Evolutionary conservation across 1,139 yeast genomes (phyloP).

Genomic region (Diutina siamensis): DNA sequence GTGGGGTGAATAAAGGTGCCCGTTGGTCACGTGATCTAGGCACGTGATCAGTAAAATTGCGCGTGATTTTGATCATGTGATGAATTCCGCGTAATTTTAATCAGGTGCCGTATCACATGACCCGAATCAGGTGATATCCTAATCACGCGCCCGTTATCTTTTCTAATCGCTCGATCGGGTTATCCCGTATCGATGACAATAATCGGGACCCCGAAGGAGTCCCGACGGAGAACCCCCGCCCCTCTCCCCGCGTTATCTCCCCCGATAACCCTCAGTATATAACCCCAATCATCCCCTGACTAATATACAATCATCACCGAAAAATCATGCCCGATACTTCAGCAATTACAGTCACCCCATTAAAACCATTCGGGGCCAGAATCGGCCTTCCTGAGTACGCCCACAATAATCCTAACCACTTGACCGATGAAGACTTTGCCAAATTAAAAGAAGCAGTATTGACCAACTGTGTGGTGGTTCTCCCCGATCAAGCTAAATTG

Average conservation of each 20-base stretch:
- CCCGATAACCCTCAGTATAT: too few relatives aligned
- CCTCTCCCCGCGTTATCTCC: too few relatives aligned
- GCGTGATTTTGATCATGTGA: too few relatives aligned
- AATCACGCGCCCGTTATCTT: not conserved
- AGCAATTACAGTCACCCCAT: constrained; percentile 6
- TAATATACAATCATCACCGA: not conserved
- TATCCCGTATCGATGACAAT: too few relatives aligned
- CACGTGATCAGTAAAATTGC: too few relatives aligned
- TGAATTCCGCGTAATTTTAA: too few relatives aligned
- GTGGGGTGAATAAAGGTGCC: too few relatives aligned
- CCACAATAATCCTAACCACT: constrained; percentile 58
- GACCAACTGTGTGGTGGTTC: constrained; percentile 56
- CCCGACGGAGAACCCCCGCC: too few relatives aligned
- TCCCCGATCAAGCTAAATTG: constrained; percentile 57
- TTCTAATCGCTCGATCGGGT: too few relatives aligned
- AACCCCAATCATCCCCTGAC: not conserved
- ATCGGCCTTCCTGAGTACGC: constrained; percentile 54
- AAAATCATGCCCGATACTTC: not conserved
- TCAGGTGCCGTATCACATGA: not conserved
- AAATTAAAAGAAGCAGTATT: constrained; percentile 53
- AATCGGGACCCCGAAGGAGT: too few relatives aligned
- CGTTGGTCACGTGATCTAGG: too few relatives aligned
- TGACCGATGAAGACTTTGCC: constrained; percentile 54
- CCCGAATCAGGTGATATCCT: not conserved
- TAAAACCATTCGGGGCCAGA: constrained; percentile 45